phyloP scores from a whole-genome alignment of 768 basidiomycete genomes.

The Xerocomus brunneocitrinus region DNA sequence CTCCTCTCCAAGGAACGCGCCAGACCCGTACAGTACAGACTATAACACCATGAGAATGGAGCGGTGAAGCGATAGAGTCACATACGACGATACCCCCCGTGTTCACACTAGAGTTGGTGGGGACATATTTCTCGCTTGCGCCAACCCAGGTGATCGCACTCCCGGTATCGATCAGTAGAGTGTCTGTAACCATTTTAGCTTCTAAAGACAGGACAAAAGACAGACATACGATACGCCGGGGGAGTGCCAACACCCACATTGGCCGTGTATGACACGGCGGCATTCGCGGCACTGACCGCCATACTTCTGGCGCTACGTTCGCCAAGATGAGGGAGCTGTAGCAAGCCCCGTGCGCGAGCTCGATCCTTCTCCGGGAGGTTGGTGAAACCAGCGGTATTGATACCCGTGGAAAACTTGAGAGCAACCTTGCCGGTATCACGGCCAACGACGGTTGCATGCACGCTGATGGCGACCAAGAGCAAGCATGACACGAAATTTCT shows the following conservation, averaged over 20 bases:
- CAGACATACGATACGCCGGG: constrained; percentile 23
- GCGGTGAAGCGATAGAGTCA: not conserved
- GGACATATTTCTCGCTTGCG: constrained; percentile 16
- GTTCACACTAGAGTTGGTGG: constrained; percentile 14
- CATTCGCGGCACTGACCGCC: constrained; percentile 18
- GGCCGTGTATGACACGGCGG: constrained; percentile 25
- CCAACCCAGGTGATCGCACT: constrained; percentile 33
- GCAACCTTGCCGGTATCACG: constrained; percentile 7
- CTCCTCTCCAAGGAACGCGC: constrained; percentile 8
- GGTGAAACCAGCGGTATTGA: constrained; percentile 9
- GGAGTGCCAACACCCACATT: constrained; percentile 29
- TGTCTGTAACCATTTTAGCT: constrained; percentile 13
- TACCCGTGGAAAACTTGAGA: constrained; percentile 9
- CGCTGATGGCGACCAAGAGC: constrained; percentile 4
- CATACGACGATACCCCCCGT: constrained; percentile 23
- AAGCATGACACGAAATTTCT: constrained; percentile 9
- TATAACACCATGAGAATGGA: constrained; percentile 3
- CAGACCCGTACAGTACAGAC: not conserved
- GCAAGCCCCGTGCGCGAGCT: constrained; percentile 13
- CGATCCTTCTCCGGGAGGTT: constrained; percentile 5
- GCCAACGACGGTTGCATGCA: constrained; percentile 4
- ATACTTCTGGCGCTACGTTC: not conserved
- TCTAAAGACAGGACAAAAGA: not conserved
- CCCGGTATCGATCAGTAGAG: constrained; percentile 31
- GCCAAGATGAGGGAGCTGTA: not conserved